Percentiles rank a stretch among this genome's conserved stretches.
Conservation (phyloP, 345 rosid genomes). For the Murraya paniculata region DNA sequence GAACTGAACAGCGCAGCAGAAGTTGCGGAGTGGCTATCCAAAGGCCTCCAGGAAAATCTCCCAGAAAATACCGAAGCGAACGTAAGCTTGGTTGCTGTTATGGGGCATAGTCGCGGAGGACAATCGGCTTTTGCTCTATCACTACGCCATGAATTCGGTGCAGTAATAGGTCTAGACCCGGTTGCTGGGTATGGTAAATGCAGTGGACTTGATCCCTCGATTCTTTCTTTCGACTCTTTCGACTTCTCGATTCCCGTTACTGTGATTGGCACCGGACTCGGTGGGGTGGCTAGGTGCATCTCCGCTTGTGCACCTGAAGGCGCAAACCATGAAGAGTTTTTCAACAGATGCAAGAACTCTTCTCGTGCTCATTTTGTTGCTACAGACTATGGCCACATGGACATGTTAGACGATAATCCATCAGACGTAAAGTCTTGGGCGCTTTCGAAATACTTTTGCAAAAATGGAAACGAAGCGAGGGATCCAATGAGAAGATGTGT, state of each 20-base stretch:
- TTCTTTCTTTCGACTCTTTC: slow-evolving; percentile 27
- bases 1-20: slow-evolving; percentile 32
- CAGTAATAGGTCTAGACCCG: slow-evolving; percentile 34
- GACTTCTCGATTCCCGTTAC: slow-evolving; percentile 25
- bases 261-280: slow-evolving; percentile 35
- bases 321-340: slow-evolving; percentile 34
- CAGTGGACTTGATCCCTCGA: slow-evolving; percentile 12
- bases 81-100: slow-evolving; percentile 18
- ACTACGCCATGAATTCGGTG: slow-evolving; percentile 23
- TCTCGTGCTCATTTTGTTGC: slow-evolving; percentile 35
- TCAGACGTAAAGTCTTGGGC: slow-evolving; percentile 3
- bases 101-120: slow-evolving; percentile 49
- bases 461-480: slow-evolving; percentile 15
- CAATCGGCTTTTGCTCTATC: slow-evolving; percentile 33
- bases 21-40: slow-evolving; percentile 31
- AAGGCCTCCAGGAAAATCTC: slow-evolving; percentile 15
- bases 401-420: slow-evolving; percentile 31
- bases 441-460: background rate
- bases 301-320: slow-evolving; percentile 32
- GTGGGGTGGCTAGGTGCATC: background rate
- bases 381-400: slow-evolving; percentile 42
- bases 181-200: slow-evolving; percentile 22
- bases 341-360: slow-evolving; percentile 27
- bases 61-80: slow-evolving; percentile 17
- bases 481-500: slow-evolving; percentile 32